A percentile compares a stretch with the other conserved stretches of the same genome.
Evolutionary conservation across 257 asterid species (phyloP).

Genomic region (Solanum chiquidenum): DNA sequence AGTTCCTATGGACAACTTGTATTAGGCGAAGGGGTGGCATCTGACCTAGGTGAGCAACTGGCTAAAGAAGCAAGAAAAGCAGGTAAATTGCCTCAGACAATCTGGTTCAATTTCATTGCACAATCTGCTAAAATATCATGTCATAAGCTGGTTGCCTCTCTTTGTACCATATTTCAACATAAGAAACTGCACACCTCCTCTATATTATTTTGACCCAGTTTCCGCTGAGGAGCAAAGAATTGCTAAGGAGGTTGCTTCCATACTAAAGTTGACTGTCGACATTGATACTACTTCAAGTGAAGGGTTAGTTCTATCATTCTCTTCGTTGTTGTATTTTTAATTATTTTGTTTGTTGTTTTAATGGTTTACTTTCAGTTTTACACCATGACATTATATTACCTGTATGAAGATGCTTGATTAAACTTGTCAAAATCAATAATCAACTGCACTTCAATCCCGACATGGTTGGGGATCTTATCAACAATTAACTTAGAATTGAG

Average conservation of each 20-base stretch:
- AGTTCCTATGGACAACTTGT: conserved; percentile 85
- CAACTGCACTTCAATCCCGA: background rate
- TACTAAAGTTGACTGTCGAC: conserved; percentile 80
- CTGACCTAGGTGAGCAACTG: conserved; percentile 72
- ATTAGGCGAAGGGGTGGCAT: conserved; percentile 63
- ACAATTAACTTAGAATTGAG: background rate
- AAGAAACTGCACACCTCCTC: background rate
- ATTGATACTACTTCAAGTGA: conserved; percentile 60
- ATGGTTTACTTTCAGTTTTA: background rate
- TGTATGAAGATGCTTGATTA: background rate
- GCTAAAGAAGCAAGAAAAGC: conserved; percentile 84
- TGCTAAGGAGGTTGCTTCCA: conserved; percentile 88
- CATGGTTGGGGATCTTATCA: background rate
- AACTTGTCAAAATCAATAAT: background rate
- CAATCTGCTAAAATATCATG: background rate
- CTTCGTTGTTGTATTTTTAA: background rate
- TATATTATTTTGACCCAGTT: conserved; percentile 32
- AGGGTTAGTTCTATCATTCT: conserved; percentile 32
- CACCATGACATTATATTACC: background rate
- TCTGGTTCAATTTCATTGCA: background rate
- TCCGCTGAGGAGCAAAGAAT: conserved; percentile 76
- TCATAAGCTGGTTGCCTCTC: background rate
- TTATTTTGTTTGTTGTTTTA: background rate
- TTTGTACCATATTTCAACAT: background rate
- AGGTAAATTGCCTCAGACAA: conserved; percentile 26